Base-by-base conservation (phyloP, 441 rosid genomes). In the Mallotus repandus region DNA sequence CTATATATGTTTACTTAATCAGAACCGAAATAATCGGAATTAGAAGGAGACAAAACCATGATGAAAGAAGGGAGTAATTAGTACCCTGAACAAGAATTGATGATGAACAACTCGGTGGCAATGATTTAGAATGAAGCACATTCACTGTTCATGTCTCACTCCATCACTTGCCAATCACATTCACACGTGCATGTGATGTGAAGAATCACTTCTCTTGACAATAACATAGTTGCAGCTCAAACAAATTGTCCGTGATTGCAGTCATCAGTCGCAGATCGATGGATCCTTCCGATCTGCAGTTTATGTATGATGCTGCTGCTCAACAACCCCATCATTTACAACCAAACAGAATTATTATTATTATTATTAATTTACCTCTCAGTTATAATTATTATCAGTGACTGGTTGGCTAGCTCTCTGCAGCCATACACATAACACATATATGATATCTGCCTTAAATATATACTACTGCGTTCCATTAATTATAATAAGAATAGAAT, bases 301-400 rank as follows among this genome's bases (percentile, higher is more conserved):
- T 0, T 2, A 29, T 32, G 8, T 13, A 48, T 38, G 41, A 38
- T 38, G 41, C 49, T 25, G 60, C 69, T 62, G 50, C 69, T 74
- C 41, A 38, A 38, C 41, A 6, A 38, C 5, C 75, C 81, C 81
- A 83, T 85, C 75, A 80, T 83, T n/a, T 72, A 72, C 68, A 53
- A 65, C 72, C 67, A 68, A 73, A 66, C 76, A 75, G 65, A 81
- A 81, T 83, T 67, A 83, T 83, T 70, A 76, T 25, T 70, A 76
- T 25, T 25, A 29, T 29, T 29, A 29, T 1, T 29, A 29, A 29
- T 64, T 69, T 62, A 50, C 76, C 45, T 72, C 48, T 45, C 49
- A 57, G 55, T 64, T 16, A 55, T 49, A 58, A 46, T 13, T 38
- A 71, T 68, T 71, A 74, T 74, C 63, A 25, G n/a, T 29, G 32